Base-by-base conservation (phyloP, 495 filamentous ascomycete species). In the Hypoxylon lienhwacheense region DNA sequence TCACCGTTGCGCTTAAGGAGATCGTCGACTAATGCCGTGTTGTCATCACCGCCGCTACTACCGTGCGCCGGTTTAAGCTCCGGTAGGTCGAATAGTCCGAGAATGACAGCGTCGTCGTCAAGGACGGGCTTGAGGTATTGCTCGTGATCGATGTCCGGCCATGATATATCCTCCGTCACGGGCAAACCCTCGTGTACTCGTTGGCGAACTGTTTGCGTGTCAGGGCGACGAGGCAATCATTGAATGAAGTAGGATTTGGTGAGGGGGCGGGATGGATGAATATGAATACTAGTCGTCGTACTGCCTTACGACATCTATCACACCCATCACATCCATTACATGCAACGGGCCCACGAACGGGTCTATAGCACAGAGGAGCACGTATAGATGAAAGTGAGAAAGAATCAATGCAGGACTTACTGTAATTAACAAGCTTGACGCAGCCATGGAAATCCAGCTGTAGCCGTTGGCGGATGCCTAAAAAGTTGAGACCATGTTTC, bases 71-170 rank as follows among this genome's bases (percentile, higher is more conserved):
- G 57, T 29, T 41, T 45, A 15, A 67, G 20, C 28, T 74, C 73
- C 7, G 78, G 73, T 33, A 93, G 70, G 31, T 96, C 92, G 53
- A 93, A 91, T 41, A 97, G 73, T 39, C 80, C 86, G 53, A 92
- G 87, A 24, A 97, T 75, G 29, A 96, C 74, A 10, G 91, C 86
- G 54, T 97, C 91, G 61, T 96, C 90, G 59, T 95, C 88, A n/a
- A 97, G 69, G 7, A 88, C 84, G 1, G 91, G 92, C 70, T 87
- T 85, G 42, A 96, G 69, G 61, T 85, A 93, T 43, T 75, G 70
- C 47, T 97, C 91, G 47, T 89, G 83, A 21, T 84, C 74, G 57
- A 95, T 85, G 24, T 80, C 72, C 10, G 70, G 69, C 50, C 71
- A 75, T 7, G 79, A 77, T 35, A 84, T 81, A 22, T 84, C 69